These are phyloP conservation scores for Claviceps africana DNA, from an alignment of 2,329 filamentous ascomycete genomes.

Conservation along the genomic window DNA sequence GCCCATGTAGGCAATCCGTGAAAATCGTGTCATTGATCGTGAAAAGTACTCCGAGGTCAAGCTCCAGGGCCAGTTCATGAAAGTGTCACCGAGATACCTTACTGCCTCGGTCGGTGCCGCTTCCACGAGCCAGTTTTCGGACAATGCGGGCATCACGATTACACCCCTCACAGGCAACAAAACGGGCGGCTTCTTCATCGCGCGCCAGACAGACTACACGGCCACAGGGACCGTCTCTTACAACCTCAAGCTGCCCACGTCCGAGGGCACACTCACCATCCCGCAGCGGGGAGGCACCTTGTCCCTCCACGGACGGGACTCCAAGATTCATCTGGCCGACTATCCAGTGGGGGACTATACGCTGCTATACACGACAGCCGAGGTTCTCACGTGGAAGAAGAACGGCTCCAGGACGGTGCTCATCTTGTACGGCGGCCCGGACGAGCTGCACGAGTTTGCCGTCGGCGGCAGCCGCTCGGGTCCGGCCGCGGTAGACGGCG, in stretches of 20 bases:
- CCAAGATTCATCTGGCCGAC: slow-evolving; percentile 53
- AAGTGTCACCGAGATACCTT: slow-evolving; percentile 57
- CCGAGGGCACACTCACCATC: slow-evolving; percentile 39
- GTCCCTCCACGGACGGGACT: slow-evolving; percentile 48
- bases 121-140: slow-evolving; percentile 36
- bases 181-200: slow-evolving; percentile 48
- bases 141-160: slow-evolving; percentile 37
- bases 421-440: slow-evolving; percentile 48
- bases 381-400: slow-evolving; percentile 57
- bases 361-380: slow-evolving; percentile 54
- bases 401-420: slow-evolving; percentile 45
- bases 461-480: slow-evolving; percentile 22
- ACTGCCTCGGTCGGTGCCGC: slow-evolving; percentile 39
- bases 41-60: slow-evolving; percentile 75
- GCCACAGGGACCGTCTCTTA: slow-evolving; percentile 44
- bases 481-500: slow-evolving; percentile 3
- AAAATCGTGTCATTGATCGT: slow-evolving; percentile 51
- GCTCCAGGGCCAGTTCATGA: slow-evolving; percentile 60
- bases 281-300: slow-evolving; percentile 45
- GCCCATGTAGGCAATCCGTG: slow-evolving; percentile 36
- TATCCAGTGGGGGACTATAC: slow-evolving; percentile 46
- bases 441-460: slow-evolving; percentile 50
- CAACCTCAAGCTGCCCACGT: slow-evolving; percentile 46
- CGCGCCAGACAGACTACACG: slow-evolving; percentile 54
- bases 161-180: slow-evolving; percentile 46